phyloP scores from a whole-genome alignment of 148 eudicot genomes.

The Arctostaphylos glauca region DNA sequence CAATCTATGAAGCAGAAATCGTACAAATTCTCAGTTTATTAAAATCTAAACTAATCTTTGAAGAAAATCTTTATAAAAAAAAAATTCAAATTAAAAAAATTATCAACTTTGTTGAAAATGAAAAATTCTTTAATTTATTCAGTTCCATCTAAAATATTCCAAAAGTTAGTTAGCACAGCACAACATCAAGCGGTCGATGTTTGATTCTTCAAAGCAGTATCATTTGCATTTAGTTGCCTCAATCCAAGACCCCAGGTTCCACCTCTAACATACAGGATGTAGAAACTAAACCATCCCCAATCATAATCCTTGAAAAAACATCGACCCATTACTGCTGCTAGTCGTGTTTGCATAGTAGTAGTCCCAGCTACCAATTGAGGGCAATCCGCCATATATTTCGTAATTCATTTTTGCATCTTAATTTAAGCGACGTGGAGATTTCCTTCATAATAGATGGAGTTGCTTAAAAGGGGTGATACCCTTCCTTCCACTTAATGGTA shows the following conservation, averaged over 20 bases:
- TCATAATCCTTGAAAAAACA: constrained; percentile 71
- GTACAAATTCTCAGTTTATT: too few species aligned
- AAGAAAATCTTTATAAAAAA: too few species aligned
- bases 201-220: constrained; percentile 24
- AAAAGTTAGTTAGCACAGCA: too few species aligned
- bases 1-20: too few species aligned
- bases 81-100: too few species aligned
- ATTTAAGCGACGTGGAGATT: constrained; percentile 36
- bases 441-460: constrained; percentile 36
- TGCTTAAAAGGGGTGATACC: constrained; percentile 58
- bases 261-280: constrained; percentile 63
- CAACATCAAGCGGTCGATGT: background rate
- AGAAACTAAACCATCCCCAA: constrained; percentile 61
- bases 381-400: constrained; percentile 78
- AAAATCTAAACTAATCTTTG: too few species aligned
- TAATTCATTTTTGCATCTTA: constrained; percentile 42
- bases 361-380: constrained; percentile 64
- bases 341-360: constrained; percentile 63
- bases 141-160: too few species aligned
- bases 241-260: constrained; percentile 83
- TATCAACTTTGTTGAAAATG: too few species aligned
- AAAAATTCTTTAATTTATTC: too few species aligned
- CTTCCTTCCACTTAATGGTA: constrained; percentile 51
- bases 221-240: constrained; percentile 36
- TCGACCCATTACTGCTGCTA: constrained; percentile 67